phyloP scores from a whole-genome alignment of 164 flowering plant genomes.

The Nymphaea thermarum region DNA sequence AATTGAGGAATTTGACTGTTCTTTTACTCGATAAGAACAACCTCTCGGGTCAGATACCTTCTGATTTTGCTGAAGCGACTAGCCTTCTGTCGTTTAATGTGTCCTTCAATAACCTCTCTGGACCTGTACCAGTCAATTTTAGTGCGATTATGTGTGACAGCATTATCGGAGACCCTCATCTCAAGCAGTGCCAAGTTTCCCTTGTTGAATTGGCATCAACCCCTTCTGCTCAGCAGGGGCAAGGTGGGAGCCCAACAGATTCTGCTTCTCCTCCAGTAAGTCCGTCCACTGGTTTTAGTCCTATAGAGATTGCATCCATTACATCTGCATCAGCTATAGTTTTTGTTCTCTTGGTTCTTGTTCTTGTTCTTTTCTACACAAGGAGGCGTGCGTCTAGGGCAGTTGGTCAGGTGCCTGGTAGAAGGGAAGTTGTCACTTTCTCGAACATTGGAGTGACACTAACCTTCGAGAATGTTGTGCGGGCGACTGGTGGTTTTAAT shows the following conservation, averaged over 20 bases:
- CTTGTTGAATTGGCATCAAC: slow-evolving; percentile 24
- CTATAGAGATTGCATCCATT: slow-evolving; percentile 42
- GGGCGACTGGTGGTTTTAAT: slow-evolving; percentile 38
- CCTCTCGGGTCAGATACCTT: slow-evolving; percentile 21
- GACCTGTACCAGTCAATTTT: slow-evolving; percentile 34
- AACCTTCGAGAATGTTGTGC: slow-evolving; percentile 34
- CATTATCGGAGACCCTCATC: slow-evolving; percentile 46
- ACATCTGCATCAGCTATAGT: slow-evolving; percentile 37
- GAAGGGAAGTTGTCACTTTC: slow-evolving; percentile 25
- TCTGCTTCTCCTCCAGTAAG: slow-evolving; percentile 3
- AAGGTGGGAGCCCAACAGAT: background rate
- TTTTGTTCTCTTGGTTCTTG: slow-evolving; percentile 28
- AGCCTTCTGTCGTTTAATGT: slow-evolving; percentile 35
- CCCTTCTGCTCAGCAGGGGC: slow-evolving; percentile 33
- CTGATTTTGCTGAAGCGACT: slow-evolving; percentile 14
- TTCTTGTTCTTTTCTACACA: slow-evolving; percentile 24
- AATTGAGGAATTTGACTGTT: slow-evolving; percentile 13
- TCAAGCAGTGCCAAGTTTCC: slow-evolving; percentile 28
- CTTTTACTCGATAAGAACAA: slow-evolving; percentile 20
- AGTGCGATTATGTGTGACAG: slow-evolving; percentile 40
- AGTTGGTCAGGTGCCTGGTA: slow-evolving; percentile 17
- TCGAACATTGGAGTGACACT: slow-evolving; percentile 33
- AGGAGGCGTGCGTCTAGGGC: slow-evolving; percentile 20
- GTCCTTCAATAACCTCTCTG: slow-evolving; percentile 80
- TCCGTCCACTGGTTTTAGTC: slow-evolving; percentile 7